Conservation (phyloP, 2,329 filamentous ascomycete species). For the Colletotrichum eleusines region DNA sequence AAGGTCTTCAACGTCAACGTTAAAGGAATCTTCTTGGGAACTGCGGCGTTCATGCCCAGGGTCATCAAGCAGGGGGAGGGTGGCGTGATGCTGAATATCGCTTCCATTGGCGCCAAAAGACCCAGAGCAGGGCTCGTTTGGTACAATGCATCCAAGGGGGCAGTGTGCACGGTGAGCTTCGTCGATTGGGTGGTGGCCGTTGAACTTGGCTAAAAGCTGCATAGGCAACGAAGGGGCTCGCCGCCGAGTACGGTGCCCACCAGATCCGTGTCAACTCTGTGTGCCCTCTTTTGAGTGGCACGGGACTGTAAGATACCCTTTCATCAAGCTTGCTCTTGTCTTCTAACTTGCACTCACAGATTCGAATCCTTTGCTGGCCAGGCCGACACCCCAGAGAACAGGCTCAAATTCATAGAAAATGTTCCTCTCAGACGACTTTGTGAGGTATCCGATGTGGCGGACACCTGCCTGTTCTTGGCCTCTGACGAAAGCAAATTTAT, state of each 20-base stretch:
- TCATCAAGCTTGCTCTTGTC: neutral
- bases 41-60: conserved; percentile 55
- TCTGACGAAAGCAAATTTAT: conserved; percentile 80
- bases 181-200: neutral
- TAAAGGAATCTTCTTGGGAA: conserved; percentile 73
- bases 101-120: conserved; percentile 77
- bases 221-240: conserved; percentile 66
- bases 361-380: conserved; percentile 67
- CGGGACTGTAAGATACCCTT: conserved; percentile 63
- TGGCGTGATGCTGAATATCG: conserved; percentile 81
- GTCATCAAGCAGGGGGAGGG: conserved; percentile 75
- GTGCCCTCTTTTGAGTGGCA: conserved; percentile 75
- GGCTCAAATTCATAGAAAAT: conserved; percentile 51
- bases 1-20: conserved; percentile 77
- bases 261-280: conserved; percentile 81
- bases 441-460: conserved; percentile 75
- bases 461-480: conserved; percentile 76
- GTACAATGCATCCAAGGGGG: conserved; percentile 78
- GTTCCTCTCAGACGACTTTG: conserved; percentile 45
- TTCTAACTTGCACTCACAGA: conserved; percentile 10
- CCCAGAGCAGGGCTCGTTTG: conserved; percentile 74
- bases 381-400: conserved; percentile 71
- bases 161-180: conserved; percentile 62
- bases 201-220: neutral
- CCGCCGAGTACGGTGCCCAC: conserved; percentile 78